These are phyloP conservation scores for Trichaptum fuscoviolaceum DNA, from an alignment of 768 basidiomycete species.

Conservation along the genomic window DNA sequence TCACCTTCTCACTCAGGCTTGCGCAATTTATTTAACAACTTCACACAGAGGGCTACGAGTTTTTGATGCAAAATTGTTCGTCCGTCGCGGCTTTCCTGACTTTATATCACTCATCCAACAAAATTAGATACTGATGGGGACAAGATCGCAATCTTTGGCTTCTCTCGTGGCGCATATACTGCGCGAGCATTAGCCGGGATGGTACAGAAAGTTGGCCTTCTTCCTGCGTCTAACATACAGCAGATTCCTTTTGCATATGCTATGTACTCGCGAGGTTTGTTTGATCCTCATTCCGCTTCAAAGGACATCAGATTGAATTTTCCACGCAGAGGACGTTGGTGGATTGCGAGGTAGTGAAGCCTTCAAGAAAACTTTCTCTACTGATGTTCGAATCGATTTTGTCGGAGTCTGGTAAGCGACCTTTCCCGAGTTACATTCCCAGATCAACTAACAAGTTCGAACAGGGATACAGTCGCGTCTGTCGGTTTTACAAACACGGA, in stretches of 20 bases:
- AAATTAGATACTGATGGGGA: constrained; percentile 17
- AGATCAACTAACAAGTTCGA: background rate
- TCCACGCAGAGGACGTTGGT: constrained; percentile 11
- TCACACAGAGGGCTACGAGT: constrained; percentile 18
- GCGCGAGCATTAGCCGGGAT: constrained; percentile 27
- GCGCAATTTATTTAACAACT: background rate
- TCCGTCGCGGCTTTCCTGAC: background rate
- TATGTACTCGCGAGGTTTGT: background rate
- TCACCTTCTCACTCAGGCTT: constrained; percentile 1
- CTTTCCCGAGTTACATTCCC: background rate
- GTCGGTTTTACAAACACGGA: constrained; percentile 16
- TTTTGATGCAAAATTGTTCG: constrained; percentile 23
- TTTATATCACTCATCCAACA: background rate
- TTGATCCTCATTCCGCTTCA: background rate
- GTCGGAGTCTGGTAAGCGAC: constrained; percentile 19
- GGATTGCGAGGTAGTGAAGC: constrained; percentile 10
- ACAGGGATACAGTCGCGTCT: constrained; percentile 18
- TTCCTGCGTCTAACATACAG: constrained; percentile 24
- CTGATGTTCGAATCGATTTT: constrained; percentile 21
- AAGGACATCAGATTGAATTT: constrained; percentile 9
- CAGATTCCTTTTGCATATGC: constrained; percentile 25
- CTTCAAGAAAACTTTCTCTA: constrained; percentile 23
- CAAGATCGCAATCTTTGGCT: constrained; percentile 31
- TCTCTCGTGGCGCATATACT: constrained; percentile 30
- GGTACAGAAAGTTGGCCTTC: constrained; percentile 26